A percentile compares a stretch with the other conserved stretches of the same genome.
Evolutionary conservation across 352 stramenopile genomes (phyloP).

Genomic region (Phytophthora sojae): DNA sequence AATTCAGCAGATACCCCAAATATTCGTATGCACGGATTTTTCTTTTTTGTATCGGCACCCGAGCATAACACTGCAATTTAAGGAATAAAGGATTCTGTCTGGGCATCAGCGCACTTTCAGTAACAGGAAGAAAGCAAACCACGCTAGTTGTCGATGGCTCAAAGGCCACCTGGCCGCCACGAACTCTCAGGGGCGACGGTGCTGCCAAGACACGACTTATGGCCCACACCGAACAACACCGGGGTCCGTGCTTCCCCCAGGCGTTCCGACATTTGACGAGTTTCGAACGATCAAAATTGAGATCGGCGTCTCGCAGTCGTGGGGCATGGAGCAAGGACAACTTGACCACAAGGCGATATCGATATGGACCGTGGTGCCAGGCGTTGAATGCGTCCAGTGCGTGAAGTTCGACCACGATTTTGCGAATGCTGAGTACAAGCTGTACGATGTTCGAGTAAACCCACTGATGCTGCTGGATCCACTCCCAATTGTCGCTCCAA

Average conservation of each 20-base stretch:
- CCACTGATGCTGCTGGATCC: slow-evolving; percentile 38
- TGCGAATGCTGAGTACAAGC: slow-evolving; percentile 48
- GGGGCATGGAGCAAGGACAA: slow-evolving; percentile 45
- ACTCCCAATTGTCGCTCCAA: slow-evolving; percentile 46
- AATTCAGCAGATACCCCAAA: too few relatives aligned
- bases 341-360: slow-evolving; percentile 41
- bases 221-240: slow-evolving; percentile 38
- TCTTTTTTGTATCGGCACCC: too few relatives aligned
- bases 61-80: too few relatives aligned
- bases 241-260: slow-evolving; percentile 42
- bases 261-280: slow-evolving; percentile 29
- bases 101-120: too few relatives aligned
- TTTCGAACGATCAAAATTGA: slow-evolving; percentile 51
- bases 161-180: slow-evolving; percentile 17
- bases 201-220: slow-evolving; percentile 41
- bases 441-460: slow-evolving; percentile 48
- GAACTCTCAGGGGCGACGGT: slow-evolving; percentile 41
- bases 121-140: too few relatives aligned
- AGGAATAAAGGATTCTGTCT: too few relatives aligned
- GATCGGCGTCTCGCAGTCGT: slow-evolving; percentile 45
- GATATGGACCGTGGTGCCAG: slow-evolving; percentile 41
- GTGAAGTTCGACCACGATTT: slow-evolving; percentile 45
- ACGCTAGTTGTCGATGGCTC: too few relatives aligned
- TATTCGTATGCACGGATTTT: too few relatives aligned
- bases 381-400: slow-evolving; percentile 31